Percentiles rank a stretch among this genome's conserved stretches.
Conservation (phyloP, 495 filamentous ascomycete species). For the Penicillium ochrochloron region DNA sequence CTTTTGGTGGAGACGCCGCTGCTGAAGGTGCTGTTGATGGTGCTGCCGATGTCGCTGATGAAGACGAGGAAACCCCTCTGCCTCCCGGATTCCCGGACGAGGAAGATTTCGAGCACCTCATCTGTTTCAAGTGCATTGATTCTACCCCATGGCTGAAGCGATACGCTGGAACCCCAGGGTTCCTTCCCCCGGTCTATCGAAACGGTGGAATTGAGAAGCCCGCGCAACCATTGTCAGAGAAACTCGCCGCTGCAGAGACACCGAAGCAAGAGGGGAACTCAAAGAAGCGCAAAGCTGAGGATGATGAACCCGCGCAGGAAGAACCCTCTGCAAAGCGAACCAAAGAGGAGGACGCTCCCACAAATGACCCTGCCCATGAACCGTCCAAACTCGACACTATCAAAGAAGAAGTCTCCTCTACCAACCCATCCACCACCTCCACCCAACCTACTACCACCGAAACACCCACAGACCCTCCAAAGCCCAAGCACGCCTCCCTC, state of each 20-base stretch:
- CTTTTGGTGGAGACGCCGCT: conserved; percentile 30
- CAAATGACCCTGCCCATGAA: conserved; percentile 17
- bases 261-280: conserved; percentile 25
- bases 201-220: conserved; percentile 33
- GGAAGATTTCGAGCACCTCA: conserved; percentile 83
- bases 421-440: conserved; percentile 18
- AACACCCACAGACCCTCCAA: conserved; percentile 28
- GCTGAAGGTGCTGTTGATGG: conserved; percentile 39
- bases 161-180: conserved; percentile 84
- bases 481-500: conserved; percentile 49
- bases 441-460: neutral
- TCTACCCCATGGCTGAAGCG: conserved; percentile 89
- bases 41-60: conserved; percentile 17
- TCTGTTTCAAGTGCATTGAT: conserved; percentile 94
- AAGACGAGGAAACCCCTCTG: conserved; percentile 62
- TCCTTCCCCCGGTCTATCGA: conserved; percentile 71
- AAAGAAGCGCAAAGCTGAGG: conserved; percentile 81
- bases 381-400: conserved; percentile 30
- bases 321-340: conserved; percentile 61
- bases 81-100: conserved; percentile 87
- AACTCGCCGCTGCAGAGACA: conserved; percentile 8
- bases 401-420: conserved; percentile 26
- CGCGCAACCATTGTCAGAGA: neutral
- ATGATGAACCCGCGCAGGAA: conserved; percentile 46
- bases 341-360: conserved; percentile 46